A percentile compares a stretch with the other conserved stretches of the same genome.
These are phyloP conservation scores for Candida mattraensis DNA, from an alignment of 805 yeast genomes.

Conservation along the genomic window DNA sequence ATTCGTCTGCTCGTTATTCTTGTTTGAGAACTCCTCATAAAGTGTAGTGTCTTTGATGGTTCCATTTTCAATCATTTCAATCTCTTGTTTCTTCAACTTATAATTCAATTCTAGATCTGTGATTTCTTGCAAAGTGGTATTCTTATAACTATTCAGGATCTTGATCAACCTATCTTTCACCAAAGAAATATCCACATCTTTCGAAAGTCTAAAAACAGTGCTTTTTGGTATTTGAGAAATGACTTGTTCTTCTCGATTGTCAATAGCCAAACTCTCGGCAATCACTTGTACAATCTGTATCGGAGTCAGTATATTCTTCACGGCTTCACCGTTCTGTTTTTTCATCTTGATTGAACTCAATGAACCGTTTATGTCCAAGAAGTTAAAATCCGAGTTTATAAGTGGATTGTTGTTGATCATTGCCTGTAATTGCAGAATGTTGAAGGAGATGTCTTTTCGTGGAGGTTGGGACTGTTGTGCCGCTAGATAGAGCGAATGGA, in stretches of 20 bases:
- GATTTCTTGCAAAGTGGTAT: conserved; percentile 33
- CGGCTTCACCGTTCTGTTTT: conserved; percentile 20
- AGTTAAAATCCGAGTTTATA: conserved; percentile 36
- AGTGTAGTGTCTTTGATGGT: conserved; percentile 38
- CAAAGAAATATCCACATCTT: conserved; percentile 30
- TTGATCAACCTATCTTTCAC: conserved; percentile 37
- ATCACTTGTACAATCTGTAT: conserved; percentile 37
- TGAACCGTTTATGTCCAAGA: conserved; percentile 32
- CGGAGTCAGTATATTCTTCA: conserved; percentile 30
- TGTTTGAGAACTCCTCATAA: conserved; percentile 24
- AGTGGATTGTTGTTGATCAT: conserved; percentile 39
- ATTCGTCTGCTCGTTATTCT: conserved; percentile 8
- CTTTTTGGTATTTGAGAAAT: conserved; percentile 35
- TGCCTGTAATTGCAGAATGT: conserved; percentile 35
- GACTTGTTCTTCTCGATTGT: conserved; percentile 29
- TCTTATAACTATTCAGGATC: conserved; percentile 34
- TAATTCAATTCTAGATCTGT: conserved; percentile 41
- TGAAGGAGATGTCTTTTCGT: conserved; percentile 35
- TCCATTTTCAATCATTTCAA: conserved; percentile 42
- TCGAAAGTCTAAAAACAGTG: conserved; percentile 33
- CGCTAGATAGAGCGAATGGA: conserved; percentile 35
- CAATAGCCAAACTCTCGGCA: conserved; percentile 35
- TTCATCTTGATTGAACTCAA: conserved; percentile 22
- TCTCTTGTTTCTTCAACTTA: conserved; percentile 36
- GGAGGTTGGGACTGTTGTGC: conserved; percentile 34